Evolutionary conservation across 441 rosid species (phyloP).

Genomic region (Populus hybrid): DNA sequence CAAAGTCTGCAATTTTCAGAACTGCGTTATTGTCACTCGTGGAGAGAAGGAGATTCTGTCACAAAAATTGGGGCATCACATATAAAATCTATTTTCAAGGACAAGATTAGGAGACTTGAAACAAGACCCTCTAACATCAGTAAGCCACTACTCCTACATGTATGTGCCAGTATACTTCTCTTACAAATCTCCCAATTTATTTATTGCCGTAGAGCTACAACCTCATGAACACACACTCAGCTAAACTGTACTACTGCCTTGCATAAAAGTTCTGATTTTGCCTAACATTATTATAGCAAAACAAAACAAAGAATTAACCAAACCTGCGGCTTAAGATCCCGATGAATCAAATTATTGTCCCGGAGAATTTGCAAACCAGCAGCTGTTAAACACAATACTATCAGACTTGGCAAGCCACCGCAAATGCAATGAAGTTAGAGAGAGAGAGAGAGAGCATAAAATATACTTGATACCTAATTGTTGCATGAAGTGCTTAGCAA

Average conservation of each 20-base stretch:
- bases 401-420: conserved; percentile 13
- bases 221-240: not conserved
- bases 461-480: conserved; percentile 41
- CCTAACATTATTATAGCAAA: not conserved
- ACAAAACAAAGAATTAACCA: conserved; percentile 20
- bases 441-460: conserved; percentile 5
- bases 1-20: conserved; percentile 97
- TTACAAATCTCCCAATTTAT: not conserved
- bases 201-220: not conserved
- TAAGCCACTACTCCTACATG: not conserved
- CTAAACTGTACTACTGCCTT: not conserved
- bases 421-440: not conserved
- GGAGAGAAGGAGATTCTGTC: conserved; percentile 94
- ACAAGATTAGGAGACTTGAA: conserved; percentile 6
- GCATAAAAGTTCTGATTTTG: not conserved
- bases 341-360: conserved; percentile 89
- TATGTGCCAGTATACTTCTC: not conserved
- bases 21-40: conserved; percentile 53
- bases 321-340: conserved; percentile 99
- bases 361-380: conserved; percentile 86
- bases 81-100: conserved; percentile 7
- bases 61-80: conserved; percentile 26
- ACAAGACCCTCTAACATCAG: not conserved
- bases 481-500: conserved; percentile 91
- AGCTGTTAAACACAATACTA: conserved; percentile 40